Base-by-base conservation (phyloP, 73 alveolate genomes). In the Paramecium pentaurelia region DNA sequence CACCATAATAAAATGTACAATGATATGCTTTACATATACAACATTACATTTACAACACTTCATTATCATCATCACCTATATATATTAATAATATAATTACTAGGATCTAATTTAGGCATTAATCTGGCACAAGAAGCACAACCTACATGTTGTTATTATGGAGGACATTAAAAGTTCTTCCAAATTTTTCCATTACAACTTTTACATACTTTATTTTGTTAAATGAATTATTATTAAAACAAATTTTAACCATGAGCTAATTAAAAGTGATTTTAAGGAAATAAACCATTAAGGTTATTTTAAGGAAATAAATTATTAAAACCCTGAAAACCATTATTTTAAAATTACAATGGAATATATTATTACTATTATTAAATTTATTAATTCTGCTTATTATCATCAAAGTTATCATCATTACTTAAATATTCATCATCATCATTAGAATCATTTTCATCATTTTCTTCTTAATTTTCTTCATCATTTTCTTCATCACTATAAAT, bases 21-120 rank as follows among this genome's bases (percentile, higher is more conserved):
- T 37, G n/a, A 38, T 75, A 75, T 37, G 58, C 36, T 75, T 75
- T 75, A 40, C 88, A 75, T 32, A 75, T 75, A 34, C 60, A 75
- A 75, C 88, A 75, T 32, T 32, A 75, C 68, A 75, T 34, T 38
- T 75, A 12, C 40, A 34, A 40, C n/a, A 32, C 36, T 40, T 34
- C 88, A 37, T 75, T 75, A 11, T 75, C 84, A 3, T 27, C 84
- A 9, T 68, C 84, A 28, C 27, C 84, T 68, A 54, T 1, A 32
- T 12, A 4, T 6, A 32, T 68, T 12, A 28, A 22, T 3, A 32
- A 68, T 28, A 4, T 5, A n/a, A 14, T 34, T 34, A 75, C 88
- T 75, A 11, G 49, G 60, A 0, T 75, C 60, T 75, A 37, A 22
- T 75, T 37, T 75, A 3, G 88, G 88, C 88, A 75, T 37, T 37